Percentiles rank a stretch among this genome's conserved stretches.
These are phyloP conservation scores for Ustilago shanxiensis DNA, from an alignment of 1,284 basidiomycete species.

Conservation along the genomic window DNA sequence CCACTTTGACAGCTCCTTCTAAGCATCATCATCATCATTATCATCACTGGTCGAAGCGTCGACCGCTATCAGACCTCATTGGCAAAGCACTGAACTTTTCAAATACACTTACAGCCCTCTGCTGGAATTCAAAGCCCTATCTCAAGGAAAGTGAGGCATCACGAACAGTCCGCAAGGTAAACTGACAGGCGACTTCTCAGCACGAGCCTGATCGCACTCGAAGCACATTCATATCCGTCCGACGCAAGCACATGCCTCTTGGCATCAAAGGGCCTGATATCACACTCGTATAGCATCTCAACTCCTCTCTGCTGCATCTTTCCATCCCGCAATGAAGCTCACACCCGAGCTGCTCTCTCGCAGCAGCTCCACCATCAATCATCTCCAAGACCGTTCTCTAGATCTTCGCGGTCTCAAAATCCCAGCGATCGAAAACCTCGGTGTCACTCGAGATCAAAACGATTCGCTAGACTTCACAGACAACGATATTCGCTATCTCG, in stretches of 20 bases:
- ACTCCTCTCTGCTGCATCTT: no score
- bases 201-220: no score
- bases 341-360: slow-evolving; percentile 88
- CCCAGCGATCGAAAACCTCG: slow-evolving; percentile 97
- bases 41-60: slow-evolving; percentile 3
- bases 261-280: background rate
- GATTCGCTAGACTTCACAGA: slow-evolving; percentile 96
- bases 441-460: slow-evolving; percentile 95
- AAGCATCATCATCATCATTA: no score
- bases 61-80: background rate
- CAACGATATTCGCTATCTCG: slow-evolving; percentile 89
- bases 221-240: background rate
- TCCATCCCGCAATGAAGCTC: slow-evolving; percentile 82
- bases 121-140: no score
- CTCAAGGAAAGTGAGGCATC: no score
- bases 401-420: slow-evolving; percentile 80
- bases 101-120: background rate
- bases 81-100: background rate
- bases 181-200: no score
- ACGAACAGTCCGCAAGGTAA: background rate
- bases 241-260: background rate
- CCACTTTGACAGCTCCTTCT: slow-evolving; percentile 26
- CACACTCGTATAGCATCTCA: no score
- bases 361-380: slow-evolving; percentile 83
- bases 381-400: slow-evolving; percentile 92